These are phyloP conservation scores for Pharnaceum exiguum DNA, from an alignment of 148 eudicot genomes.

Conservation along the genomic window DNA sequence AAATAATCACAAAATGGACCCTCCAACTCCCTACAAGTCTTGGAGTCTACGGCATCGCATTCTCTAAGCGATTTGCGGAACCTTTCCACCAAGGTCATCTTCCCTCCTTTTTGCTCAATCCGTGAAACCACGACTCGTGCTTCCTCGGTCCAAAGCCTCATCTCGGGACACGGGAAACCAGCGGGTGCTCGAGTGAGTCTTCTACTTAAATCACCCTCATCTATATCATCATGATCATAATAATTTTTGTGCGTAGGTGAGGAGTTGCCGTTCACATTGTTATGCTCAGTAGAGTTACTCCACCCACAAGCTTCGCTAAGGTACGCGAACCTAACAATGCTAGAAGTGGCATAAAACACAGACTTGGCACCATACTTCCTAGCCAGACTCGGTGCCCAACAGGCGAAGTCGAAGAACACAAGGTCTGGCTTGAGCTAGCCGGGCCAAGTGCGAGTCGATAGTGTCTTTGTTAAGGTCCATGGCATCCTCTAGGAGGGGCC, in stretches of 20 bases:
- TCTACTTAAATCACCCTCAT: background rate
- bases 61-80: background rate
- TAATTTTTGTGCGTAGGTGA: no score
- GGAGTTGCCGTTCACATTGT: no score
- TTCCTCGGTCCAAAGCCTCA: background rate
- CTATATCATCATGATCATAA: background rate
- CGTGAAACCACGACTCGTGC: background rate
- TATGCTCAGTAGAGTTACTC: no score
- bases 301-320: background rate
- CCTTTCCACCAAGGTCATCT: background rate
- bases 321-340: background rate
- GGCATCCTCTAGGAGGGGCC: slow-evolving; percentile 2
- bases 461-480: slow-evolving; percentile 7
- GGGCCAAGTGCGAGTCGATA: background rate
- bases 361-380: slow-evolving; percentile 1
- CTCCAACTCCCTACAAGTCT: slow-evolving; percentile 17
- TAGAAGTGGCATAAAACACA: background rate
- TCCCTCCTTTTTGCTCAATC: background rate
- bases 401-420: slow-evolving; percentile 13
- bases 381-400: slow-evolving; percentile 12
- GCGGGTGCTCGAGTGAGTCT: background rate
- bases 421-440: slow-evolving; percentile 12
- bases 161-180: background rate
- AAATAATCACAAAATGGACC: slow-evolving; percentile 7
- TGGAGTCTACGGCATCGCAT: slow-evolving; percentile 7